Evolutionary conservation across 2,329 filamentous ascomycete species (phyloP), one percentile per base, ranked within the genome.

Genomic region (Talaromyces sp.): DNA sequence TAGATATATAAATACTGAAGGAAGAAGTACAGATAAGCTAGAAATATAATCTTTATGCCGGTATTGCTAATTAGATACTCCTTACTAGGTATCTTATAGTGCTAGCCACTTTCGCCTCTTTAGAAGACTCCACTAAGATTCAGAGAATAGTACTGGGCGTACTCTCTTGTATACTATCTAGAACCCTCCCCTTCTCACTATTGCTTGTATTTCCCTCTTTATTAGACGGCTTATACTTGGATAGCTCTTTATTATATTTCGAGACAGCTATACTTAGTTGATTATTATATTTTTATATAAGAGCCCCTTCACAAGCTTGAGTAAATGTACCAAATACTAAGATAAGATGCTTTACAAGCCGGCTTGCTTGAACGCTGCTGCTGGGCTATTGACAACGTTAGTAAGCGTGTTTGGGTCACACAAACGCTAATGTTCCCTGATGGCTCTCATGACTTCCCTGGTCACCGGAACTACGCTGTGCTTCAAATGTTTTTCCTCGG

Each of bases 181-280:
- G 16, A 73, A 76, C 50, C 63, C 75, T n/a, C 75, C 70, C 1
- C 64, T 80, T 8, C 65, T 81, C 17, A 77, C 73, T 22, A 62
- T 81, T 13, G 75, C 76, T 1, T 75, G 73, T 14, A 65, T 74
- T 8, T 74, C 75, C 27, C 78, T 80, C 52, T 70, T 67, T 8
- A 50, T 77, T 3, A 77, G 77, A 3, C 61, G 65, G 2, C 39
- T 70, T 1, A 75, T 78, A 4, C 76, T 78, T 60, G 44, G 72
- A 3, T 72, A 67, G 60, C 67, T 83, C 14, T 79, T 73, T 55
- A 66, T 72, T 44, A 66, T 69, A 20, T 78, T 78, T 68, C 65
- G 75, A 39, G 61, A 65, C n/a, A 83, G 83, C 57, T 82, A 82
- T 50, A 72, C 82, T 16, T 84, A 79, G 81, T 69, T 83, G 20